These are phyloP conservation scores for Suillus bovinus DNA, from an alignment of 768 basidiomycete genomes.

Conservation along the genomic window DNA sequence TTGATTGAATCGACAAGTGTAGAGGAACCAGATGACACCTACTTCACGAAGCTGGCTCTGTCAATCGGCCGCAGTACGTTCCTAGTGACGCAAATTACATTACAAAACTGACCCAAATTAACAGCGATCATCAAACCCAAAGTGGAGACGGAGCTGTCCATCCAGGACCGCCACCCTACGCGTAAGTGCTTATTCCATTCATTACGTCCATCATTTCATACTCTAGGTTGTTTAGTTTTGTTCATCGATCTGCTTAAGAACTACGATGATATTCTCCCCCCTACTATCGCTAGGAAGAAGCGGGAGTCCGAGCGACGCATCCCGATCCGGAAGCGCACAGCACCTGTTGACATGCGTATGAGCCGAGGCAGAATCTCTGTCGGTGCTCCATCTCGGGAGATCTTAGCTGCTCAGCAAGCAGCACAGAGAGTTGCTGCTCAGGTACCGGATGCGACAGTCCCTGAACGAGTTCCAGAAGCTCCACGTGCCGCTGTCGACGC, in stretches of 20 bases:
- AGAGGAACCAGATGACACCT: slow-evolving; percentile 78
- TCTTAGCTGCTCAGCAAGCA: slow-evolving; percentile 69
- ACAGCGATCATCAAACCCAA: slow-evolving; percentile 82
- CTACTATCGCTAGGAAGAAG: slow-evolving; percentile 82
- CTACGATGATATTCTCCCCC: slow-evolving; percentile 73
- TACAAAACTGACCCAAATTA: slow-evolving; percentile 9
- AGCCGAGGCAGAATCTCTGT: slow-evolving; percentile 75
- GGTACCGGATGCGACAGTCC: slow-evolving; percentile 16
- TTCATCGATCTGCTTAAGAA: slow-evolving; percentile 84
- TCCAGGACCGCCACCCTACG: slow-evolving; percentile 88
- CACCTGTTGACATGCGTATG: slow-evolving; percentile 85
- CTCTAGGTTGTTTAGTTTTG: slow-evolving; percentile 49
- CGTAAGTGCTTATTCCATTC: slow-evolving; percentile 41
- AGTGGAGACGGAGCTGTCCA: slow-evolving; percentile 77
- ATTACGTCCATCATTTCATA: not conserved
- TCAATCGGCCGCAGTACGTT: slow-evolving; percentile 83
- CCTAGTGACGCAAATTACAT: not conserved
- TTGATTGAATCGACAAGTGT: slow-evolving; percentile 67
- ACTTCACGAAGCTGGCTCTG: slow-evolving; percentile 83
- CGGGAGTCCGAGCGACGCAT: slow-evolving; percentile 84
- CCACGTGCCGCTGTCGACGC: slow-evolving; percentile 18
- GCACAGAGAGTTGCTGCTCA: slow-evolving; percentile 52
- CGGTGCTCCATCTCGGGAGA: slow-evolving; percentile 66
- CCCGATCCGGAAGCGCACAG: slow-evolving; percentile 83
- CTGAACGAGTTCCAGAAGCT: slow-evolving; percentile 18